Evolutionary conservation across 2,329 filamentous ascomycete species (phyloP).

Genomic region (Ceratocystis harringtonii): DNA sequence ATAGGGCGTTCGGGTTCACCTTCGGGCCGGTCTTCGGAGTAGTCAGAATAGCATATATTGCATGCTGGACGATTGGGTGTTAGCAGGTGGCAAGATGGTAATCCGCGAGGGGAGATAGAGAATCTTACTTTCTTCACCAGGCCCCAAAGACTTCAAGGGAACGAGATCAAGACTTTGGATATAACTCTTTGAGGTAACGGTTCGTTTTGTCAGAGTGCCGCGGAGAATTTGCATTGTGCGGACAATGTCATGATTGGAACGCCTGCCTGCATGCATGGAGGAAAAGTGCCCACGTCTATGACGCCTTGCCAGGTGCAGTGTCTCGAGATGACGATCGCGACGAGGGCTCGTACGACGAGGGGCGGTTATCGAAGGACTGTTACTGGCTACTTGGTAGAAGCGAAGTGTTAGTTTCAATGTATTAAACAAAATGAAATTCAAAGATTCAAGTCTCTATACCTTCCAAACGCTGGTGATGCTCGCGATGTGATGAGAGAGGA

Average conservation of each 20-base stretch:
- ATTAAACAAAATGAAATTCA: neutral
- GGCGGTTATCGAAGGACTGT: neutral
- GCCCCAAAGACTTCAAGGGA: slow-evolving; percentile 30
- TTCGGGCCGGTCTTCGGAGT: slow-evolving; percentile 41
- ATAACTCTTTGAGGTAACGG: slow-evolving; percentile 34
- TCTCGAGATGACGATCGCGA: slow-evolving; percentile 1
- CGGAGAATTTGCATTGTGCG: slow-evolving; percentile 29
- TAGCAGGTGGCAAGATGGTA: neutral
- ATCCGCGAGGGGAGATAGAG: neutral
- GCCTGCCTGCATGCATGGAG: neutral
- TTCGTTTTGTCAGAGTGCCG: slow-evolving; percentile 30
- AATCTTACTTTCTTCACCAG: slow-evolving; percentile 20
- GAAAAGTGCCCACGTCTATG: slow-evolving; percentile 4
- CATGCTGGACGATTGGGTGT: slow-evolving; percentile 30
- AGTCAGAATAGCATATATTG: slow-evolving; percentile 51
- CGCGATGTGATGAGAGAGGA: neutral
- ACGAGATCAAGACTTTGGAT: slow-evolving; percentile 34
- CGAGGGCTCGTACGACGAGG: slow-evolving; percentile 17
- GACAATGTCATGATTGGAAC: slow-evolving; percentile 9
- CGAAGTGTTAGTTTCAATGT: neutral
- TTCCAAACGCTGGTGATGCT: neutral
- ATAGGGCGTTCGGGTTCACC: slow-evolving; percentile 42
- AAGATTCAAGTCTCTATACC: neutral
- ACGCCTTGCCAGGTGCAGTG: neutral
- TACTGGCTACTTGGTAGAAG: neutral